These are phyloP conservation scores for Perilla frutescens DNA, from an alignment of 257 asterid species.

Conservation along the genomic window DNA sequence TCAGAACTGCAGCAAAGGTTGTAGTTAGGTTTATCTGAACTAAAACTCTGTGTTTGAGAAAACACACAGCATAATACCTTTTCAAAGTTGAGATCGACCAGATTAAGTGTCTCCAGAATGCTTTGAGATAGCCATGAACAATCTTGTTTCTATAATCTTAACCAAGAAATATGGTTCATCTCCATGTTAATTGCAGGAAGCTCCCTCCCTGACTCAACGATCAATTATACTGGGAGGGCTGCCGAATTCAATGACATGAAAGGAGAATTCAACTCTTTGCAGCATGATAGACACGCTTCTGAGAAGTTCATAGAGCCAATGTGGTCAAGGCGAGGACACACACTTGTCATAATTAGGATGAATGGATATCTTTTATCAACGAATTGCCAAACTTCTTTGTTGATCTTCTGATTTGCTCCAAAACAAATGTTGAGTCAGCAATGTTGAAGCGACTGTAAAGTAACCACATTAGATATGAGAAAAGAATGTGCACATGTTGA, in stretches of 20 bases:
- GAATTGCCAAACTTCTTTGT: slow-evolving; percentile 56
- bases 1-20: not conserved
- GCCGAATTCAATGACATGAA: slow-evolving; percentile 51
- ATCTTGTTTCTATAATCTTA: slow-evolving; percentile 4
- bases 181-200: slow-evolving; percentile 28
- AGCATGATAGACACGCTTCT: slow-evolving; percentile 47
- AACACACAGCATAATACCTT: not conserved
- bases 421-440: slow-evolving; percentile 43
- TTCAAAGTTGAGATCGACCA: not conserved
- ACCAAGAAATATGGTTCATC: slow-evolving; percentile 12
- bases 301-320: slow-evolving; percentile 56
- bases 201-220: not conserved
- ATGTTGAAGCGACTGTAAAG: slow-evolving; percentile 2
- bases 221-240: too few species aligned
- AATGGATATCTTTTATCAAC: slow-evolving; percentile 55
- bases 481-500: not conserved
- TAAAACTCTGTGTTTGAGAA: not conserved
- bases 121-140: not conserved
- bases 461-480: not conserved
- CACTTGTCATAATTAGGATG: slow-evolving; percentile 41
- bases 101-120: slow-evolving; percentile 9
- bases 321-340: slow-evolving; percentile 35
- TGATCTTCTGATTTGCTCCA: slow-evolving; percentile 49
- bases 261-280: slow-evolving; percentile 45
- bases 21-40: not conserved